A percentile compares a stretch with the other conserved stretches of the same genome.
These are phyloP conservation scores for Leucaena leucocephala DNA, from an alignment of 306 rosid genomes.

Conservation along the genomic window DNA sequence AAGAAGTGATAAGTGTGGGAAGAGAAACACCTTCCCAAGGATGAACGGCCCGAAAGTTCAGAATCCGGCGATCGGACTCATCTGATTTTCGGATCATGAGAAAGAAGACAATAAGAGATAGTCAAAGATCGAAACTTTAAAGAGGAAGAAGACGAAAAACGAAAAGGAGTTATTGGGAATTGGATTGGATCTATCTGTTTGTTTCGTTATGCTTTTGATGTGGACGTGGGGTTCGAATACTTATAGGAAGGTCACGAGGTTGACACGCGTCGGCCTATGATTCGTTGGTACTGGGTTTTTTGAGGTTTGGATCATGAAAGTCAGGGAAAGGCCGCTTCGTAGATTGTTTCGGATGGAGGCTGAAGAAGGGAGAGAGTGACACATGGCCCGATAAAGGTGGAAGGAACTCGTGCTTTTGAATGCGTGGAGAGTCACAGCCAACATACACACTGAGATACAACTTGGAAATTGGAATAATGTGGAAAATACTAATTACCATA, in stretches of 20 bases:
- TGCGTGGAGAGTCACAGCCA: slow-evolving; percentile 47
- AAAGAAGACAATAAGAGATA: neutral
- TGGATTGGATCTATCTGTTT: slow-evolving; percentile 1
- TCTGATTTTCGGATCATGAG: slow-evolving; percentile 49
- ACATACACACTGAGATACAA: slow-evolving; percentile 34
- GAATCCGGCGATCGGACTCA: slow-evolving; percentile 68
- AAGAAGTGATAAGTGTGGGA: slow-evolving; percentile 51
- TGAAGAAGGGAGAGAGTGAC: slow-evolving; percentile 25
- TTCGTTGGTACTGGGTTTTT: neutral
- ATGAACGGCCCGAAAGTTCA: slow-evolving; percentile 70
- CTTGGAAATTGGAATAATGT: slow-evolving; percentile 48
- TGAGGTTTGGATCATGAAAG: neutral
- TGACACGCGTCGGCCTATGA: slow-evolving; percentile 55
- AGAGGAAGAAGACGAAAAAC: neutral
- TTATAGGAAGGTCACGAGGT: neutral
- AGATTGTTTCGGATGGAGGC: neutral
- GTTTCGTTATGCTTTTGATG: neutral
- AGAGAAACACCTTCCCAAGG: slow-evolving; percentile 52
- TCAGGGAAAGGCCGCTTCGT: slow-evolving; percentile 33
- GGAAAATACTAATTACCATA: neutral
- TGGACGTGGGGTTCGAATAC: slow-evolving; percentile 13
- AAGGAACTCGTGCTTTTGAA: slow-evolving; percentile 39
- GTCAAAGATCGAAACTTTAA: neutral
- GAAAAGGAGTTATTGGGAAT: slow-evolving; percentile 15
- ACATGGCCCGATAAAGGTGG: slow-evolving; percentile 43